phyloP scores from a whole-genome alignment of 2,329 filamentous ascomycete species.

The Sarocladium kiliense region DNA sequence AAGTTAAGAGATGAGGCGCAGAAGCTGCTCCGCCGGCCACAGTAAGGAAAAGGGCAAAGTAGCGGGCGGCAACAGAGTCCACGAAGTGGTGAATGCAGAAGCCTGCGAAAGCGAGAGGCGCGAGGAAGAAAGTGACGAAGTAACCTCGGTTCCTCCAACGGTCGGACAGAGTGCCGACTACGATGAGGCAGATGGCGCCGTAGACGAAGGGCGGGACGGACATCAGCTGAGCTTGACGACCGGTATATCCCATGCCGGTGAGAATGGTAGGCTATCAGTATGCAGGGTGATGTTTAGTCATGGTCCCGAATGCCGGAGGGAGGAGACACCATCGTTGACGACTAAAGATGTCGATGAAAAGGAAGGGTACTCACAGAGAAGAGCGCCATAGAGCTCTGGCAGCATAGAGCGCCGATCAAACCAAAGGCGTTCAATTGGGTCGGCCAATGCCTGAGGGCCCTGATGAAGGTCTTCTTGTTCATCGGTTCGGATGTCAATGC shows the following conservation, averaged over 20 bases:
- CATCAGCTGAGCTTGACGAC: constrained; percentile 19
- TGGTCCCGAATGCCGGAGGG: no score
- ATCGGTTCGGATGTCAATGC: not conserved
- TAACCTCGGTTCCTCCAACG: not conserved
- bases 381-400: constrained; percentile 38
- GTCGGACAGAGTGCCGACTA: constrained; percentile 10
- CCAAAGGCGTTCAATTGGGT: not conserved
- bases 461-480: constrained; percentile 12
- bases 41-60: not conserved
- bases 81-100: not conserved
- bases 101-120: not conserved
- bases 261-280: constrained; percentile 31
- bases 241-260: constrained; percentile 31
- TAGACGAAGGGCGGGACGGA: constrained; percentile 28
- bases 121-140: not conserved
- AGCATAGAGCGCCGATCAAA: constrained; percentile 35
- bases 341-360: constrained; percentile 22
- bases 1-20: not conserved
- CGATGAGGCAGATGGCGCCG: constrained; percentile 11
- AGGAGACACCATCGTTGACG: no score
- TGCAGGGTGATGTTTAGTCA: no score
- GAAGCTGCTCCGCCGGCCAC: not conserved
- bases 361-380: constrained; percentile 14
- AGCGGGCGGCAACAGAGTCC: not conserved
- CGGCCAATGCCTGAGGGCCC: not conserved